Base-by-base conservation (phyloP, 2,329 filamentous ascomycete species). In the Sporothrix phasma region DNA sequence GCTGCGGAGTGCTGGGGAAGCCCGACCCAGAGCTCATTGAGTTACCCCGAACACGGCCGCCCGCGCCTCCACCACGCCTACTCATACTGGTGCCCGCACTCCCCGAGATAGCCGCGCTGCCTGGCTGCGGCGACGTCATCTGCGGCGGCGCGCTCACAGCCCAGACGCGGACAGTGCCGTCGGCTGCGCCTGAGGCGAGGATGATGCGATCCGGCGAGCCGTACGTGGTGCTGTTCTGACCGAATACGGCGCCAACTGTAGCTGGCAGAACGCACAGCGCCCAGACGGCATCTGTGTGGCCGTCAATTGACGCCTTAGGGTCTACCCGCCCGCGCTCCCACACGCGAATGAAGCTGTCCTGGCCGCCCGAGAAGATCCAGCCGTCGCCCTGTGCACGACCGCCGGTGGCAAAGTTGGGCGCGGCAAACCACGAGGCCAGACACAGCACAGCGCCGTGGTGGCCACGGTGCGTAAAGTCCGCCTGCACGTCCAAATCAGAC, bases 311-410 rank as follows among this genome's bases (percentile, higher is more conserved):
- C 2, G 92, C 92, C 75, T 97, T 97, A 7, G 94, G 92, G 73
- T 97, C 94, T 37, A 99, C 91, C 54, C 93, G 82, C 31, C 93
- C 93, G 60, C 92, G 85, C 75, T 99, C 93, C 94, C 94, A 99
- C 0, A 99, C 92, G 34, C 92, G 86, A 43, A 99, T 87, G 6
- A 91, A 96, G 19, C 90, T 86, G 75, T 99, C 94, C 74, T 97
- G 92, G 3, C 94, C 94, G 66, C 94, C 94, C 5, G 93, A 97
- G 75, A 99, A 99, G 68, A 99, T 92, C 94, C 94, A 99, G 31
- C 94, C 94, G 70, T 97, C 94, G 37, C 93, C 93, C 70, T 89
- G 86, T 7, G 90, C 90, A 67, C 92, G 86, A 6, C 92, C 92
- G 41, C 92, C 90, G 19, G 91, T 95, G 7, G 90, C 89, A 73